Evolutionary conservation across 2,329 filamentous ascomycete genomes (phyloP).

Genomic region (Penicillium sp.): DNA sequence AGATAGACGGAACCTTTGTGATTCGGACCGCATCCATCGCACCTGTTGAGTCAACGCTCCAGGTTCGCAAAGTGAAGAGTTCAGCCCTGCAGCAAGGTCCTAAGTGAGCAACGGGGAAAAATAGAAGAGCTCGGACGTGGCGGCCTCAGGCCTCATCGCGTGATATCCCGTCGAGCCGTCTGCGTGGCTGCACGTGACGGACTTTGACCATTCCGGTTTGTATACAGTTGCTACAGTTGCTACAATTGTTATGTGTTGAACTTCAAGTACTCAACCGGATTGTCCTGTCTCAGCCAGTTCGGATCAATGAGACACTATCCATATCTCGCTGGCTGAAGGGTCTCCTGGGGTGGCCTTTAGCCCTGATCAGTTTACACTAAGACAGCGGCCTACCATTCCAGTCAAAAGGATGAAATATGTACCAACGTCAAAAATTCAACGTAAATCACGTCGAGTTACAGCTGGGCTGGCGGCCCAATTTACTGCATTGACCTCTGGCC

Average conservation of each 20-base stretch:
- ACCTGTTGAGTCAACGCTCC: conserved; percentile 6
- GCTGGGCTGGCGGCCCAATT: conserved; percentile 2
- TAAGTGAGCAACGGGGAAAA: neutral
- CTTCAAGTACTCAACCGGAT: neutral
- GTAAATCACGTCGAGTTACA: conserved; percentile 1
- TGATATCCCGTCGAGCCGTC: neutral
- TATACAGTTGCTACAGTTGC: neutral
- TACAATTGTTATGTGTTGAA: too few relatives aligned
- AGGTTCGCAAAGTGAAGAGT: neutral
- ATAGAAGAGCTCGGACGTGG: conserved; percentile 4
- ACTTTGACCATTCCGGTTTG: neutral
- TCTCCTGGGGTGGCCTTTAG: neutral
- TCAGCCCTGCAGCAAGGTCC: conserved; percentile 1
- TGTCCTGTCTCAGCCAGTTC: neutral
- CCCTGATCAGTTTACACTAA: neutral
- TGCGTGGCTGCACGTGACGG: neutral
- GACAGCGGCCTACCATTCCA: conserved; percentile 1
- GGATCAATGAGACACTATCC: neutral
- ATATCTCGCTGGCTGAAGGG: neutral
- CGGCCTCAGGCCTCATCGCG: conserved; percentile 6
- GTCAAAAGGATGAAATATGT: too few relatives aligned
- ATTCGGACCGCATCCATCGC: conserved; percentile 17
- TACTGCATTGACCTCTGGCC: conserved; percentile 1
- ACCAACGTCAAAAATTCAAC: conserved; percentile 18
- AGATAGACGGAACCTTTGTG: conserved; percentile 8